Evolutionary conservation across 371 early-diverging fungal species (phyloP).

Genomic region (Mucor saturninus): DNA sequence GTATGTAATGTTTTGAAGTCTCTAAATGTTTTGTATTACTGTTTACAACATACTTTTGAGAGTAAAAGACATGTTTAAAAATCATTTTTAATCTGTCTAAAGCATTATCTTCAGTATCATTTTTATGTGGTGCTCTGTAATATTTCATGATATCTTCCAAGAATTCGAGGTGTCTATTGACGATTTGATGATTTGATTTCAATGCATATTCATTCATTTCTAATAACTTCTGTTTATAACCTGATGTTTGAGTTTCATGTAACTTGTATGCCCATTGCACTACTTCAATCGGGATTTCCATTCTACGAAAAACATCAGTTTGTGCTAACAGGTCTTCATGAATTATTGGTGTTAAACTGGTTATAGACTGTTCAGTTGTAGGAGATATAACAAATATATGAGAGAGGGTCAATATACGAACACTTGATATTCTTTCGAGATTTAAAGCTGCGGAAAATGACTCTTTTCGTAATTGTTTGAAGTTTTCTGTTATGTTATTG

Average conservation of each 20-base stretch:
- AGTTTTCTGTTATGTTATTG: slow-evolving; percentile 3
- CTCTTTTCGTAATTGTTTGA: not conserved
- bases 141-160: not conserved
- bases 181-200: not conserved
- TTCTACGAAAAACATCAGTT: not conserved
- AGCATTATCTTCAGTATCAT: slow-evolving; percentile 1
- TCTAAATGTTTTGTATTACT: slow-evolving; percentile 1
- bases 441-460: slow-evolving; percentile 3
- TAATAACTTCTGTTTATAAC: not conserved
- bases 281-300: not conserved
- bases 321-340: not conserved
- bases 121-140: slow-evolving; percentile 3
- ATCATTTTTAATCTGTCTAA: slow-evolving; percentile 1
- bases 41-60: slow-evolving; percentile 1
- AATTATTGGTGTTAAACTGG: not conserved
- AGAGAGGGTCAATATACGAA: not conserved
- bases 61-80: not conserved
- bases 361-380: not conserved
- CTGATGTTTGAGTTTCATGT: slow-evolving; percentile 3
- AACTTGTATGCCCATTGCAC: slow-evolving; percentile 3
- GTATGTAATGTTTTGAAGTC: slow-evolving; percentile 3
- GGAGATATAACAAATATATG: slow-evolving; percentile 3
- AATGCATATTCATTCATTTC: not conserved
- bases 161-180: slow-evolving; percentile 1
- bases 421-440: slow-evolving; percentile 3